phyloP scores from a whole-genome alignment of 129 eudicot genomes.

The Smallanthus sonchifolius region DNA sequence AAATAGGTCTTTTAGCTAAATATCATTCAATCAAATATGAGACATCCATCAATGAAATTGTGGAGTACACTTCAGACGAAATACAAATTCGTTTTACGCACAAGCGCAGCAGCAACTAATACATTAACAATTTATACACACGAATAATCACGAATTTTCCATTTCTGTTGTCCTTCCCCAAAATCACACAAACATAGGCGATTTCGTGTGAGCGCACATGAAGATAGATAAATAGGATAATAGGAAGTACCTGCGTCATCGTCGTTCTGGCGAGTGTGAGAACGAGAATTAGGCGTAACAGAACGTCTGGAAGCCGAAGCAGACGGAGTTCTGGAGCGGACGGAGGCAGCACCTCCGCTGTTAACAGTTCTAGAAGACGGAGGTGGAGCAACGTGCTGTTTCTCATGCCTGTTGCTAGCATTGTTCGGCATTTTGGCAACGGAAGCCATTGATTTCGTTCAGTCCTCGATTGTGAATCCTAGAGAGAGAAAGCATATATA shows the following conservation, averaged over 20 bases:
- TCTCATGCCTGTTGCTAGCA: slow-evolving; percentile 12
- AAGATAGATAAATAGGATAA: neutral
- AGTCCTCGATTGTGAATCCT: slow-evolving; percentile 1
- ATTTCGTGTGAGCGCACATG: neutral
- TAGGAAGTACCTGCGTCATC: slow-evolving; percentile 46
- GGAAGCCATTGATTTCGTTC: slow-evolving; percentile 29
- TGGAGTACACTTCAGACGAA: too few species aligned
- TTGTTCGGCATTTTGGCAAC: slow-evolving; percentile 19
- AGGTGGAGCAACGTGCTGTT: slow-evolving; percentile 23
- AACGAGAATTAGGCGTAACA: slow-evolving; percentile 61
- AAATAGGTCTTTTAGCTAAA: neutral
- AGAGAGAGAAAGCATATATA: slow-evolving; percentile 25
- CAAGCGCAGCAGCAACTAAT: too few species aligned
- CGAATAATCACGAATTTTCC: too few species aligned
- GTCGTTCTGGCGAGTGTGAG: slow-evolving; percentile 38
- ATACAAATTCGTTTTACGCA: too few species aligned
- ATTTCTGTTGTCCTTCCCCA: neutral
- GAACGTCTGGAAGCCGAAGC: slow-evolving; percentile 54
- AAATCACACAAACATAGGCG: neutral
- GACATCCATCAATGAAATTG: too few species aligned
- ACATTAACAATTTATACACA: too few species aligned
- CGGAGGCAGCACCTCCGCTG: slow-evolving; percentile 16
- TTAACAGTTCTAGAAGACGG: slow-evolving; percentile 17
- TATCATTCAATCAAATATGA: too few species aligned
- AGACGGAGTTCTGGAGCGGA: slow-evolving; percentile 44